phyloP scores from a whole-genome alignment of 2,329 filamentous ascomycete genomes.

The Alternaria longipes region DNA sequence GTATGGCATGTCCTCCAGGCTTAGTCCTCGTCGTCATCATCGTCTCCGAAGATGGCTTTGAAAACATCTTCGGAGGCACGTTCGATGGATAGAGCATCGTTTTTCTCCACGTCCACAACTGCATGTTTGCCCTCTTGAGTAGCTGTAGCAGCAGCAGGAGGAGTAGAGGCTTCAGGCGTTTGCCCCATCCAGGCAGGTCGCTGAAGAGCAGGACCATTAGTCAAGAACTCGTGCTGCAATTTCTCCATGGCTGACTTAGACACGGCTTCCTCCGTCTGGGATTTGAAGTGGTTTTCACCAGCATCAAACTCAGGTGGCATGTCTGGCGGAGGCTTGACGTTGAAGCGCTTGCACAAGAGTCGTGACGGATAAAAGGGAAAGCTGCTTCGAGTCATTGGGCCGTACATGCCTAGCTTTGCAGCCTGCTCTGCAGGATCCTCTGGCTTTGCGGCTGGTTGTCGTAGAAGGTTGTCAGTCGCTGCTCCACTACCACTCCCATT shows the following conservation, averaged over 20 bases:
- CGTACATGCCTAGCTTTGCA: constrained; percentile 91
- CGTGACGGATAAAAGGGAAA: constrained; percentile 80
- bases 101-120: constrained; percentile 74
- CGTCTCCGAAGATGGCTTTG: constrained; percentile 91
- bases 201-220: constrained; percentile 38
- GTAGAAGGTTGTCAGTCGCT: constrained; percentile 50
- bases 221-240: constrained; percentile 44
- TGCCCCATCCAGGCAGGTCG: constrained; percentile 43
- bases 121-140: constrained; percentile 31
- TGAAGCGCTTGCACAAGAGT: constrained; percentile 93
- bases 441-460: constrained; percentile 64
- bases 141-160: constrained; percentile 1
- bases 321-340: constrained; percentile 78
- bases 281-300: constrained; percentile 42
- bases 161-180: background rate
- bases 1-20: background rate
- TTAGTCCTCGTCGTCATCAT: constrained; percentile 62
- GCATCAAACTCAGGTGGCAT: constrained; percentile 61
- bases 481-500: constrained; percentile 18
- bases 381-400: constrained; percentile 79
- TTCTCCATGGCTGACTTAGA: constrained; percentile 62
- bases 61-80: constrained; percentile 84
- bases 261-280: constrained; percentile 57
- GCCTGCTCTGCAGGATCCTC: constrained; percentile 85
- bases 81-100: constrained; percentile 78